A percentile compares a stretch with the other conserved stretches of the same genome.
Conservation (phyloP, 1,139 yeast genomes). For the Suhomyces panamericanus region DNA sequence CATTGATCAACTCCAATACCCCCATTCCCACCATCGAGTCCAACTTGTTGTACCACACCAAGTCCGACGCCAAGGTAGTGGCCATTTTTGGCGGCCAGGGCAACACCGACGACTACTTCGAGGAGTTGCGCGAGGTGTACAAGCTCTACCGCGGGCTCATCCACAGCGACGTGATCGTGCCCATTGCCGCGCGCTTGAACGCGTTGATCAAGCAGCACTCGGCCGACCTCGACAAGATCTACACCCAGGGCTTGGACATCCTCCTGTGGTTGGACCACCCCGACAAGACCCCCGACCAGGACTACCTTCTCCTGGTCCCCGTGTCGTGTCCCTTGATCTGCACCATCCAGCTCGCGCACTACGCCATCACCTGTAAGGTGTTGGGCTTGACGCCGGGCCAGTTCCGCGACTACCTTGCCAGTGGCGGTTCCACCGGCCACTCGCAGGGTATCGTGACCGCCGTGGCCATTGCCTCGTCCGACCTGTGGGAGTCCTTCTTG, state of each 20-base stretch:
- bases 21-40: slow-evolving; percentile 35
- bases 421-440: slow-evolving; percentile 88
- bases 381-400: slow-evolving; percentile 91
- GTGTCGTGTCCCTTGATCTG: slow-evolving; percentile 95
- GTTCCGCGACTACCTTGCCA: slow-evolving; percentile 60
- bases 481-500: slow-evolving; percentile 82
- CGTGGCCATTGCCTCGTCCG: slow-evolving; percentile 82
- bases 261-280: slow-evolving; percentile 83
- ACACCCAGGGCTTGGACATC: slow-evolving; percentile 90
- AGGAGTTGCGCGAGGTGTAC: slow-evolving; percentile 87
- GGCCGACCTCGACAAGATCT: slow-evolving; percentile 60
- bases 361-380: slow-evolving; percentile 80
- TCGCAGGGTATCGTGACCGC: slow-evolving; percentile 97
- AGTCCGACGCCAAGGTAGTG: slow-evolving; percentile 54
- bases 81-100: slow-evolving; percentile 99
- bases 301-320: slow-evolving; percentile 86
- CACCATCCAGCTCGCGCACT: slow-evolving; percentile 92
- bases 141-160: slow-evolving; percentile 74
- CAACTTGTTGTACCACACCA: slow-evolving; percentile 50
- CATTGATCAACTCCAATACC: slow-evolving; percentile 52
- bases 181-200: slow-evolving; percentile 68
- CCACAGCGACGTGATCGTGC: slow-evolving; percentile 60
- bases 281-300: slow-evolving; percentile 85
- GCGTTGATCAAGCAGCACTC: slow-evolving; percentile 73
- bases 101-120: slow-evolving; percentile 95